Conservation (phyloP, 192 early-diverging fungal species). For the Pecoramyces ruminantium region DNA sequence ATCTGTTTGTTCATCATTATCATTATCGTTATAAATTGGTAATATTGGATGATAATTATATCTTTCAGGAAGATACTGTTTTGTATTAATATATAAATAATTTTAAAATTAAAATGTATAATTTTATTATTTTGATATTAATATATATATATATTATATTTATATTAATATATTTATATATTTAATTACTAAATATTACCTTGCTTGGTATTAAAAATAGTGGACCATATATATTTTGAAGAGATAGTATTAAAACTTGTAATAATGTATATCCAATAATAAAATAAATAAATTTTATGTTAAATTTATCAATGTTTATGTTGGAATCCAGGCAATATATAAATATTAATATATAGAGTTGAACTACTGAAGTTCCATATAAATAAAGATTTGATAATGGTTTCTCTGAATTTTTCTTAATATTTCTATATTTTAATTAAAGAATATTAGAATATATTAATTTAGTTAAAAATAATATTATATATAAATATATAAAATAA, state of each 20-base stretch:
- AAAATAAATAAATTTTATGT: not conserved
- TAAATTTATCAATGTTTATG: not conserved
- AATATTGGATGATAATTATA: not conserved
- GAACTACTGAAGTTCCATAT: not conserved
- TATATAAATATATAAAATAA: too few relatives aligned
- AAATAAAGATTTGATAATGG: not conserved
- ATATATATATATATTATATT: too few relatives aligned
- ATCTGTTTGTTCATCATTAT: not conserved
- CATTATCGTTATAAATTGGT: not conserved
- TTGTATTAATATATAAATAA: too few relatives aligned
- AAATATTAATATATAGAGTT: not conserved
- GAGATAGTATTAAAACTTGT: not conserved
- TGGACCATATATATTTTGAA: not conserved
- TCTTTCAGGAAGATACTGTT: not conserved
- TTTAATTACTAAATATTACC: too few relatives aligned
- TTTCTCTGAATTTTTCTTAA: not conserved
- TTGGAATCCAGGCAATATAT: not conserved
- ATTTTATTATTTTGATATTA: too few relatives aligned
- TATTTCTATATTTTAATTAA: not conserved
- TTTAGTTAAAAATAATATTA: too few relatives aligned
- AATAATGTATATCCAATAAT: not conserved
- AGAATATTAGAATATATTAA: too few relatives aligned
- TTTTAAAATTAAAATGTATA: too few relatives aligned
- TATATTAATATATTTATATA: too few relatives aligned
- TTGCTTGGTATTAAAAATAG: not conserved